Evolutionary conservation across 352 stramenopile genomes (phyloP).

Genomic region (Elongisporangium undulatum): DNA sequence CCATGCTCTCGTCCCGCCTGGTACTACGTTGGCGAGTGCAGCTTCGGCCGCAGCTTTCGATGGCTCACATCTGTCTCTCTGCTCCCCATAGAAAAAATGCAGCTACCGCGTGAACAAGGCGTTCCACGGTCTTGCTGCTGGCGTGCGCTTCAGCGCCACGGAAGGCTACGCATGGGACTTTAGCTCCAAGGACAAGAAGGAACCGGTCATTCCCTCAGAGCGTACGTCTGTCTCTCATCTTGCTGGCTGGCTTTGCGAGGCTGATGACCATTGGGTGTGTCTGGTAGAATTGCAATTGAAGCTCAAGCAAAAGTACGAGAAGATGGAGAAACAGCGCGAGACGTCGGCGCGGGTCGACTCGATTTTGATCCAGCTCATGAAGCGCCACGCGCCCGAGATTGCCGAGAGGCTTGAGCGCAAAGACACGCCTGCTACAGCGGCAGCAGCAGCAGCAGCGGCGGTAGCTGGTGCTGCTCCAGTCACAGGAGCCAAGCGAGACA

Average conservation of each 20-base stretch:
- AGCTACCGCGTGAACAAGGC: constrained; percentile 83
- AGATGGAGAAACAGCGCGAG: constrained; percentile 84
- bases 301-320: constrained; percentile 85
- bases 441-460: constrained; percentile 3
- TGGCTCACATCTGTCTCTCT: background rate
- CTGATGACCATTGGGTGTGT: background rate
- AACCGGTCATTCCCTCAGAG: constrained; percentile 79
- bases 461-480: constrained; percentile 1
- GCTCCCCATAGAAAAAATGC: constrained; percentile 69
- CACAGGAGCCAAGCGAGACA: constrained; percentile 23
- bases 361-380: constrained; percentile 84
- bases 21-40: constrained; percentile 43
- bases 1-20: constrained; percentile 82
- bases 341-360: constrained; percentile 78
- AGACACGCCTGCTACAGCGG: constrained; percentile 14
- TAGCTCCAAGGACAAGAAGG: constrained; percentile 81
- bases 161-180: constrained; percentile 88
- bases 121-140: constrained; percentile 66
- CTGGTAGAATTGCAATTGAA: constrained; percentile 73
- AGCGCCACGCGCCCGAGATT: constrained; percentile 84
- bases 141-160: constrained; percentile 81
- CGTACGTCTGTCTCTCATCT: constrained; percentile 29
- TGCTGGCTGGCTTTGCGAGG: background rate
- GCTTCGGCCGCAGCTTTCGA: background rate
- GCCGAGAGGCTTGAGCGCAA: constrained; percentile 66